Base-by-base conservation (phyloP, 169 alveolate species). In the Eimeria necatrix region DNA sequence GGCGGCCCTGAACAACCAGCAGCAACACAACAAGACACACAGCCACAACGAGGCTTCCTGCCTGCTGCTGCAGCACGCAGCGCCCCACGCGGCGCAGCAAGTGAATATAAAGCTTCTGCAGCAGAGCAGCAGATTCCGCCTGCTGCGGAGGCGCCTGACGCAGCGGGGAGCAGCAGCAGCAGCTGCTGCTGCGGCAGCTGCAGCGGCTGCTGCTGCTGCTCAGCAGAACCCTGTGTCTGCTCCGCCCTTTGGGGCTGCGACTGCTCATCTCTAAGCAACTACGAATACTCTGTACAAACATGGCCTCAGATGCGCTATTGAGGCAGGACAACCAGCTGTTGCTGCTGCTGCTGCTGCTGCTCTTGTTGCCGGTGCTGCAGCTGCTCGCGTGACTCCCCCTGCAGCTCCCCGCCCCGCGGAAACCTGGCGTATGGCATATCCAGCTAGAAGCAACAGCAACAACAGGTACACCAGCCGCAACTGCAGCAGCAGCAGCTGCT, bases 321-420 rank as follows among this genome's bases (percentile, higher is more conserved):
- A 9, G 60, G 60, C 10, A 74, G 88, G 64, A 56, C 64, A 56
- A 9, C 14, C 70, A 49, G 18, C 64, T 52, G 52, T 48, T 59
- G 52, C 88, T 78, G 88, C 70, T 78, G 68, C 22, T 78, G 88
- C 88, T 20, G 26, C 76, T 83, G 59, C 76, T 83, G 91, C 91
- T 53, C 59, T 73, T 24, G 52, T 73, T 81, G 74, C 76, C 26
- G 91, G 48, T 51, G 74, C 91, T 83, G 71, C 76, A 53, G 91
- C 74, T 56, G 74, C 76, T 83, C 76, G 70, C 52, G 91, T 14
- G 22, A 64, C 52, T 83, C 56, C 76, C 56, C 76, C 71, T 10
- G 71, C 7, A 32, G 76, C 76, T n/a, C 32, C 76, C 60, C 20
- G 59, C 9, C 26, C 60, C 46, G 59, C 12, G 14, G 26, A 73